Evolutionary conservation across 1,284 basidiomycete genomes (phyloP).

Genomic region (Ceratobasidium sp.): DNA sequence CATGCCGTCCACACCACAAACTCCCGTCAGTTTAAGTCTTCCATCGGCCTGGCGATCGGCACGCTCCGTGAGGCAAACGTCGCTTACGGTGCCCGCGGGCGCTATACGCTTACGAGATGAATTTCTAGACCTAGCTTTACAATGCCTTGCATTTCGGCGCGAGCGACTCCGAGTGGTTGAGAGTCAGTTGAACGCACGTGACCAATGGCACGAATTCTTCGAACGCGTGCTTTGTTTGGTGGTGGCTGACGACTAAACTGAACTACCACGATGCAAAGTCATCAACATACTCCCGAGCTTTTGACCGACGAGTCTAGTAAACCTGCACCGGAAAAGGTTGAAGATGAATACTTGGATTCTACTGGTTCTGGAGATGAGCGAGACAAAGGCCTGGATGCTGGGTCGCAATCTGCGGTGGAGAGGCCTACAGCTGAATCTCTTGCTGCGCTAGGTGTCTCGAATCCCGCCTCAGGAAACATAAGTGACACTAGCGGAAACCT

Average conservation of each 20-base stretch:
- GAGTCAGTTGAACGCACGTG: background rate
- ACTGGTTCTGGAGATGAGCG: background rate
- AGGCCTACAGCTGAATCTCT: slow-evolving; percentile 1
- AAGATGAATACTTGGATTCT: background rate
- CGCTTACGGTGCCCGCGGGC: no score
- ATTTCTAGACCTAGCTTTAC: no score
- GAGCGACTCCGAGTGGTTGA: no score
- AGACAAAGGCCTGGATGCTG: background rate
- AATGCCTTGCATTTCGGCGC: no score
- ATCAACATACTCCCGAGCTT: background rate
- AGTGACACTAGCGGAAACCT: background rate
- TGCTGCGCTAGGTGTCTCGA: background rate
- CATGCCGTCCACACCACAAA: no score
- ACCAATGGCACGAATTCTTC: background rate
- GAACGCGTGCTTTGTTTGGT: background rate
- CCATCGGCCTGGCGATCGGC: no score
- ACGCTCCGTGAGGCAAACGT: no score
- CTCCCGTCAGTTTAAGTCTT: no score
- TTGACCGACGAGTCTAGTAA: background rate
- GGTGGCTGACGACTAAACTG: background rate
- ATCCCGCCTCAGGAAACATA: background rate
- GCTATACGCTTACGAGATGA: no score
- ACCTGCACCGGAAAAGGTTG: background rate
- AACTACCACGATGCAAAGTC: slow-evolving; percentile 8
- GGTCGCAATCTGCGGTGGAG: background rate